A percentile compares a stretch with the other conserved stretches of the same genome.
phyloP scores from a whole-genome alignment of 1,284 basidiomycete genomes.

The Exobasidium cylindrosporum region DNA sequence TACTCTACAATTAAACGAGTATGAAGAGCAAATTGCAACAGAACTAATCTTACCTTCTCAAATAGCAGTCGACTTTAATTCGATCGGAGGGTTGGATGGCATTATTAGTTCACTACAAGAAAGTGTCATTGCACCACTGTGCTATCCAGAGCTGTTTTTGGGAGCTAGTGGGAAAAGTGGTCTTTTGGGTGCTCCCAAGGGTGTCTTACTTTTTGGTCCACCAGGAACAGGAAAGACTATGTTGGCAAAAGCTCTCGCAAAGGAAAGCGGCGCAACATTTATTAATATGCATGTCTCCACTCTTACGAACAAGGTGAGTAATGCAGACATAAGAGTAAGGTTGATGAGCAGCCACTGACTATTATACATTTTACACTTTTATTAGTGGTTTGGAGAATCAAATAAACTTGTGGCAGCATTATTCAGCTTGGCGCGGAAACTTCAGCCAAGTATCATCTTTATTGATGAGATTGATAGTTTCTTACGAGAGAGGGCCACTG shows the following conservation, averaged over 20 bases:
- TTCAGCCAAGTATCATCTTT: constrained; percentile 75
- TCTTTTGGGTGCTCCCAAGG: constrained; percentile 63
- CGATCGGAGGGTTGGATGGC: constrained; percentile 88
- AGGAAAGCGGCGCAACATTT: constrained; percentile 94
- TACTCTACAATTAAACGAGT: constrained; percentile 46
- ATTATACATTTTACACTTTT: no score
- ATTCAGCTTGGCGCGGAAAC: constrained; percentile 71
- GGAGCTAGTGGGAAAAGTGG: constrained; percentile 65
- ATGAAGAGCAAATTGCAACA: constrained; percentile 60
- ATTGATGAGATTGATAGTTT: constrained; percentile 85
- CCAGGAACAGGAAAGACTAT: constrained; percentile 58
- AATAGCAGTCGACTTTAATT: constrained; percentile 60
- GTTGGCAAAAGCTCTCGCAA: constrained; percentile 58
- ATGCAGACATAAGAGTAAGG: not conserved
- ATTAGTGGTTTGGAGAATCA: constrained; percentile 92
- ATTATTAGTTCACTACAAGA: constrained; percentile 89
- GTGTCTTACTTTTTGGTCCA: constrained; percentile 58
- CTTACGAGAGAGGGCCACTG: constrained; percentile 75
- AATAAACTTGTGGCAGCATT: constrained; percentile 88
- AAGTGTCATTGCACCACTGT: constrained; percentile 92
- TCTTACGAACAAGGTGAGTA: constrained; percentile 56
- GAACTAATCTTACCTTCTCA: constrained; percentile 60
- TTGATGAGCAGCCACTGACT: no score
- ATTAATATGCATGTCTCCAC: constrained; percentile 61
- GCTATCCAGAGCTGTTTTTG: constrained; percentile 84